These are phyloP conservation scores for Metschnikowia amazonensis DNA, from an alignment of 805 yeast species.

Conservation along the genomic window DNA sequence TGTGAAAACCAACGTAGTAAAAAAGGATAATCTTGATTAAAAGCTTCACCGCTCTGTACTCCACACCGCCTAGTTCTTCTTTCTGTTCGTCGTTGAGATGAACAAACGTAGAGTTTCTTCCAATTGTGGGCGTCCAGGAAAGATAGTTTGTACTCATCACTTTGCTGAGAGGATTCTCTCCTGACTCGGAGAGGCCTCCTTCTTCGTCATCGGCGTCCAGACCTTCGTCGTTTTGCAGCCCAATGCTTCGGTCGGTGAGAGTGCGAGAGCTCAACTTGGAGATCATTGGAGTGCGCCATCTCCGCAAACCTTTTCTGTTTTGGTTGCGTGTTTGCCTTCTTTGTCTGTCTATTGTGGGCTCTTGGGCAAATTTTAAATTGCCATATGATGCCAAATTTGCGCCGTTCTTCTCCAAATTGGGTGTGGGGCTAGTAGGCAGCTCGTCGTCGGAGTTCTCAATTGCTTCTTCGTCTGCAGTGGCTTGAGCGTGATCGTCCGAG, in stretches of 20 bases:
- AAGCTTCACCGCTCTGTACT: constrained; percentile 82
- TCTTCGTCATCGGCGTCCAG: constrained; percentile 16
- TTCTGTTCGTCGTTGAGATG: constrained; percentile 78
- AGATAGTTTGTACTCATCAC: constrained; percentile 61
- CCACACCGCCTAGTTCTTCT: constrained; percentile 96
- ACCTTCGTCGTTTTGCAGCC: constrained; percentile 10
- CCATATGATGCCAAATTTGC: constrained; percentile 1
- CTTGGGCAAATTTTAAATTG: constrained; percentile 14
- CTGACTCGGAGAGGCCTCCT: constrained; percentile 17
- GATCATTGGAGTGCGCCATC: constrained; percentile 18
- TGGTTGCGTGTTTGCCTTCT: constrained; percentile 6
- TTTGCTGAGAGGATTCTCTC: constrained; percentile 16
- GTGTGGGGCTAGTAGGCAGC: background rate
- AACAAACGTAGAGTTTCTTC: constrained; percentile 89
- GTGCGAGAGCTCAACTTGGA: constrained; percentile 11
- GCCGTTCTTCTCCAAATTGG: background rate
- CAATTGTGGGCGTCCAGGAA: constrained; percentile 89
- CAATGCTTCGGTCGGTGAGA: constrained; percentile 7
- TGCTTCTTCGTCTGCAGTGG: constrained; percentile 14
- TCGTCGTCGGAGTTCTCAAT: constrained; percentile 15
- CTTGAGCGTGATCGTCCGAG: background rate
- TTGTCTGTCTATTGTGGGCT: constrained; percentile 16
- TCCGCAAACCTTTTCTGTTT: constrained; percentile 10
- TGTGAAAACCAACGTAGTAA: constrained; percentile 76
- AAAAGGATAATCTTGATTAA: constrained; percentile 58